phyloP scores from a whole-genome alignment of 2,329 filamentous ascomycete species.

The Cadophora sp. region DNA sequence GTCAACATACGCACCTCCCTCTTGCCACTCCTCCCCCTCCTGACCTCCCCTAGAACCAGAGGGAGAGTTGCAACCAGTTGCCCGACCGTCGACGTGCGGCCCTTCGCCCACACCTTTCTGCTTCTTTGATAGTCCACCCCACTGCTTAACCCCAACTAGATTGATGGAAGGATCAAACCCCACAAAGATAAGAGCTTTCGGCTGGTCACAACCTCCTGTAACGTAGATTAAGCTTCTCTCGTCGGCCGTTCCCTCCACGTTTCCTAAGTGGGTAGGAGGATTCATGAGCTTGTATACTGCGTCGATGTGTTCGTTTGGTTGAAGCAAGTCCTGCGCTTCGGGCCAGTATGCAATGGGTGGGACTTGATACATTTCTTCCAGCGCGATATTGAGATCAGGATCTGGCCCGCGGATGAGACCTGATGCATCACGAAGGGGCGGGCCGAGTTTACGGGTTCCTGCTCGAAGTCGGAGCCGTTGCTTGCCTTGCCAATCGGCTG shows the following conservation, averaged over 20 bases:
- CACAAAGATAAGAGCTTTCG: constrained; percentile 50
- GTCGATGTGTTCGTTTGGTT: constrained; percentile 42
- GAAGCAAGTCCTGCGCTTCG: constrained; percentile 33
- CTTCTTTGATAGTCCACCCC: constrained; percentile 31
- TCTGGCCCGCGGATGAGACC: constrained; percentile 29
- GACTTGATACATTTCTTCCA: constrained; percentile 40
- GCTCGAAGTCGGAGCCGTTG: constrained; percentile 57
- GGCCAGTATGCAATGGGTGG: constrained; percentile 48
- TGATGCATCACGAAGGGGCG: constrained; percentile 37
- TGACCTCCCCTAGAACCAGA: neutral
- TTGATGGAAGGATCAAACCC: constrained; percentile 52
- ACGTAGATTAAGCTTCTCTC: constrained; percentile 57
- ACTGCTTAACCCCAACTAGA: constrained; percentile 43
- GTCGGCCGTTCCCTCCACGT: constrained; percentile 53
- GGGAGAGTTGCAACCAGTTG: constrained; percentile 23
- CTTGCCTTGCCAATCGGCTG: constrained; percentile 44
- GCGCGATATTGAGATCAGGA: constrained; percentile 30
- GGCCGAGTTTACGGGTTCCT: constrained; percentile 51
- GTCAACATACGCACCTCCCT: constrained; percentile 24
- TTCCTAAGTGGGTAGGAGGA: constrained; percentile 47
- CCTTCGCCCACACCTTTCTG: constrained; percentile 40
- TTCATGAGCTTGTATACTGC: constrained; percentile 50
- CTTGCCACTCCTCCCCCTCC: neutral
- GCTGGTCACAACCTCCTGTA: constrained; percentile 41
- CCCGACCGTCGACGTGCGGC: constrained; percentile 40